Percentiles rank a stretch among this genome's conserved stretches.
These are phyloP conservation scores for Acrodontium crateriforme DNA, from an alignment of 2,329 filamentous ascomycete genomes.

Conservation along the genomic window DNA sequence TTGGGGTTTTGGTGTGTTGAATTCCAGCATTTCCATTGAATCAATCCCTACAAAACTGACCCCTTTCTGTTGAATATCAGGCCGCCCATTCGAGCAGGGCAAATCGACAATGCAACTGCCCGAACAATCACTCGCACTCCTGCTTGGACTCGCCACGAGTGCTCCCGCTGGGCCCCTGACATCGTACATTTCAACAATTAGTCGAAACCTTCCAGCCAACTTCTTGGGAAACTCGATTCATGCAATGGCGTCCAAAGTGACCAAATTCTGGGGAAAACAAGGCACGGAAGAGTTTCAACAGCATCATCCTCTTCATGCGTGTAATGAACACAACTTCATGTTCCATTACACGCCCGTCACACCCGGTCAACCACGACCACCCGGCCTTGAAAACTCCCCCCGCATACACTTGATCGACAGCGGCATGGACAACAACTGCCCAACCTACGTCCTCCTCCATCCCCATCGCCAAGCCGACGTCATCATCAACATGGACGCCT, in stretches of 20 bases:
- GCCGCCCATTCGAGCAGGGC: conserved; percentile 20
- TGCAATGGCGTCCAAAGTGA: conserved; percentile 12
- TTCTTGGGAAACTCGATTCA: conserved; percentile 20
- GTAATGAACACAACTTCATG: conserved; percentile 22
- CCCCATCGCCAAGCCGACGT: conserved; percentile 17
- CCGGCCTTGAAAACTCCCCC: conserved; percentile 21
- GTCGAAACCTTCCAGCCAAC: conserved; percentile 17
- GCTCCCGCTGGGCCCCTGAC: conserved; percentile 22
- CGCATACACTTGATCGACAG: conserved; percentile 23
- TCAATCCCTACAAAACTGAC: no score
- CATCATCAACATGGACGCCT: conserved; percentile 23
- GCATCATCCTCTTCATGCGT: conserved; percentile 23
- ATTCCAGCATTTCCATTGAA: no score
- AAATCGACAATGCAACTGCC: conserved; percentile 20
- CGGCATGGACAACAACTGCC: conserved; percentile 25
- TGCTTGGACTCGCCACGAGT: conserved; percentile 20
- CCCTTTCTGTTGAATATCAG: no score
- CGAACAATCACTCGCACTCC: conserved; percentile 21
- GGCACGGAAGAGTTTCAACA: conserved; percentile 21
- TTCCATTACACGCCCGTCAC: conserved; percentile 15
- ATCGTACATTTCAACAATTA: conserved; percentile 21
- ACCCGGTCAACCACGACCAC: conserved; percentile 10
- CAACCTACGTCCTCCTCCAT: conserved; percentile 18
- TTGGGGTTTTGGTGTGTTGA: conserved; percentile 25
- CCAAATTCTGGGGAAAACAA: conserved; percentile 21